Conservation (phyloP, 1,284 basidiomycete genomes). For the Trichosporon sp. region DNA sequence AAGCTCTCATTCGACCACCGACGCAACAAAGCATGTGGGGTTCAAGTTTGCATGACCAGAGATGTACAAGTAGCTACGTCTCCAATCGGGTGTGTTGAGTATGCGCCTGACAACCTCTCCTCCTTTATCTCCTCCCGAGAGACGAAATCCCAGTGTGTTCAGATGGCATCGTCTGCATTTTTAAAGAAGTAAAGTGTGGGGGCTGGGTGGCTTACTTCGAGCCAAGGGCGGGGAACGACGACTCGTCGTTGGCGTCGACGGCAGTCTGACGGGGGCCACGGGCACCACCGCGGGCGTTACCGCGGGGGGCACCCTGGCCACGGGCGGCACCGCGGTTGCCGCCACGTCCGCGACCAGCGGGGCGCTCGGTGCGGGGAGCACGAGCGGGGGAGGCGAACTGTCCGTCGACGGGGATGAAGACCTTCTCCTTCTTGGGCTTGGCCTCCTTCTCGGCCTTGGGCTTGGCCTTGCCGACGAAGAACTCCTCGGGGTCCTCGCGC, state of each 20-base stretch:
- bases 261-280: conserved; percentile 30
- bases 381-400: conserved; percentile 43
- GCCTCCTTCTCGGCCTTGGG: conserved; percentile 27
- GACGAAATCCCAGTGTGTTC: background rate
- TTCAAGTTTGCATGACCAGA: conserved; percentile 3
- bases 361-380: conserved; percentile 26
- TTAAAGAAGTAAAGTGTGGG: conserved; percentile 1
- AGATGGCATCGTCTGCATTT: background rate
- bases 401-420: conserved; percentile 48
- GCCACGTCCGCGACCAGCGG: conserved; percentile 29
- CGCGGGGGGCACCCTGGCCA: conserved; percentile 49
- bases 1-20: background rate
- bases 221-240: conserved; percentile 72
- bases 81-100: background rate
- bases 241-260: conserved; percentile 68
- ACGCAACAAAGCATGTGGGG: background rate
- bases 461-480: conserved; percentile 46
- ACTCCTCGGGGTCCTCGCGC: conserved; percentile 42
- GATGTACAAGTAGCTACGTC: conserved; percentile 2
- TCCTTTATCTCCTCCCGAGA: background rate
- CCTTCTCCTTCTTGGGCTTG: conserved; percentile 46
- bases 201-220: conserved; percentile 21
- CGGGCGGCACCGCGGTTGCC: conserved; percentile 46
- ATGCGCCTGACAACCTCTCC: background rate
- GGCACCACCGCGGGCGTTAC: conserved; percentile 29